Evolutionary conservation across 2,329 filamentous ascomycete species (phyloP).

Genomic region (Arthroderma sp.): DNA sequence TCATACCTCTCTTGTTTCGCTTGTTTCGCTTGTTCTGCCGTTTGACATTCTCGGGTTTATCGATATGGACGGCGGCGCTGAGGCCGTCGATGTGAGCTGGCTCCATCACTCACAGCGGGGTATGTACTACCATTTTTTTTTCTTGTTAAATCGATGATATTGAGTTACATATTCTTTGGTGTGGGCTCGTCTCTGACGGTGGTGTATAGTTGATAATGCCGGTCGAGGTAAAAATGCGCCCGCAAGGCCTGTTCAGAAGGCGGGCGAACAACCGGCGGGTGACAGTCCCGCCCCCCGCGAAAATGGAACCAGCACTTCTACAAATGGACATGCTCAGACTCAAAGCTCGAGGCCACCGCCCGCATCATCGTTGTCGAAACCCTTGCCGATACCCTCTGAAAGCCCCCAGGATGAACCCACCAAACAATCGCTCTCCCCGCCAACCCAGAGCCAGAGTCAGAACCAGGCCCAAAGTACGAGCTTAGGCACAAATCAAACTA

Average conservation of each 20-base stretch:
- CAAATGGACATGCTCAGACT: neutral
- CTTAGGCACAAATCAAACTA: neutral
- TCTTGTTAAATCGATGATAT: neutral
- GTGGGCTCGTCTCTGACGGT: neutral
- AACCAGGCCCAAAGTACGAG: neutral
- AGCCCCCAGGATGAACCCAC: neutral
- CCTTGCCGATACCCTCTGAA: neutral
- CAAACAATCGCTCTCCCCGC: neutral
- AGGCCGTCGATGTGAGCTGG: constrained; percentile 82
- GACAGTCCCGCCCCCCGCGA: neutral
- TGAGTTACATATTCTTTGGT: neutral
- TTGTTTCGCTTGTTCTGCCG: neutral
- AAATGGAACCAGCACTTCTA: neutral
- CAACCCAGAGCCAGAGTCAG: neutral
- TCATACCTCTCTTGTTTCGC: neutral
- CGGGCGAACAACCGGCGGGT: neutral
- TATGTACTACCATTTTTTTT: constrained; percentile 35
- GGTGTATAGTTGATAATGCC: constrained; percentile 21
- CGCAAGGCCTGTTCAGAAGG: constrained; percentile 13
- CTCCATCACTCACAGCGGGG: constrained; percentile 77
- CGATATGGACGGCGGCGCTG: constrained; percentile 59
- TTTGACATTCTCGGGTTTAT: neutral
- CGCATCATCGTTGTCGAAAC: neutral
- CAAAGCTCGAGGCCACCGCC: neutral
- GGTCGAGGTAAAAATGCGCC: constrained; percentile 28